Percentiles rank a stretch among this genome's conserved stretches.
Evolutionary conservation across 148 eudicot genomes (phyloP).

Genomic region (Cornus florida): DNA sequence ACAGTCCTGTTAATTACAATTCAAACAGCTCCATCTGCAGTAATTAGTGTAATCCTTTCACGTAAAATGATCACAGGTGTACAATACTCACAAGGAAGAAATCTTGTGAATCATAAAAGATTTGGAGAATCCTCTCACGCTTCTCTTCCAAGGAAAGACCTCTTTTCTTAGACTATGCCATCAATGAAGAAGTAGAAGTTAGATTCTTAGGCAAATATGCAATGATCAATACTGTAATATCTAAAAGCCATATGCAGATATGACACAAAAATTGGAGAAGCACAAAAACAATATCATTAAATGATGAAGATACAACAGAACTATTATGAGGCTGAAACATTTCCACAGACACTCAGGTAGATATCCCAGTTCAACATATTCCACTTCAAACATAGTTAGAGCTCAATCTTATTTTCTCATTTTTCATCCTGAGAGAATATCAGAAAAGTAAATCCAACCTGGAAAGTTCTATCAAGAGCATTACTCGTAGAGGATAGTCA

Average conservation of each 20-base stretch:
- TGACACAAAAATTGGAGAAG: background rate
- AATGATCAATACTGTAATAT: slow-evolving; percentile 1
- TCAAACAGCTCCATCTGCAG: background rate
- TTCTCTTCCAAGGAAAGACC: slow-evolving; percentile 97
- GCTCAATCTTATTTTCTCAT: background rate
- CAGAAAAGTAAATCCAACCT: background rate
- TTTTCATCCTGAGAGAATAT: background rate
- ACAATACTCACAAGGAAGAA: slow-evolving; percentile 83
- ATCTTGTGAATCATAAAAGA: slow-evolving; percentile 90
- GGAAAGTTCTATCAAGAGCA: background rate
- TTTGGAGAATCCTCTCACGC: slow-evolving; percentile 95
- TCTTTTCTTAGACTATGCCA: slow-evolving; percentile 85
- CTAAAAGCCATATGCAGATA: background rate
- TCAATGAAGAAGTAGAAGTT: background rate
- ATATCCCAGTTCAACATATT: background rate
- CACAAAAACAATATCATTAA: background rate
- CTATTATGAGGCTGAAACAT: background rate
- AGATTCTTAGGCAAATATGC: background rate
- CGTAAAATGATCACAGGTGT: background rate
- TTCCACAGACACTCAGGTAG: background rate
- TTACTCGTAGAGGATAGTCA: background rate
- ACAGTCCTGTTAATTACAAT: background rate
- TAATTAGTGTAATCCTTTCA: background rate
- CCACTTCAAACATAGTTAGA: background rate
- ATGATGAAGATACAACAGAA: background rate